These are phyloP conservation scores for Davidsoniella virescens DNA, from an alignment of 2,329 filamentous ascomycete species.

Conservation along the genomic window DNA sequence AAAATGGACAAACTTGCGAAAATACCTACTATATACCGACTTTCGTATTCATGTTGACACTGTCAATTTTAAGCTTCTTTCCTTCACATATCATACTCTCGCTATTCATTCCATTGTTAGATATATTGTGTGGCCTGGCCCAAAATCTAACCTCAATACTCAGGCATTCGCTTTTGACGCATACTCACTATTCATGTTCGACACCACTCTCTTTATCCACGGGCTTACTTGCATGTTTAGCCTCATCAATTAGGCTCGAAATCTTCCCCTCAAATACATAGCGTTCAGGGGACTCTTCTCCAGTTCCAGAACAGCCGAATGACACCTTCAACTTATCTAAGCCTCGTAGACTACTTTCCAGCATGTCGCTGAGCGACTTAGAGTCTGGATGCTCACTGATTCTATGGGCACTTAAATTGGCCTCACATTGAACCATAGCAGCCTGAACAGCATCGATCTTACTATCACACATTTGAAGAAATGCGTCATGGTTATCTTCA, in stretches of 20 bases:
- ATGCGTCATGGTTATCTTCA: conserved; percentile 5
- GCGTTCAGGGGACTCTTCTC: neutral
- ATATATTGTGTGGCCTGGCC: neutral
- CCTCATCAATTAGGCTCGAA: conserved; percentile 5
- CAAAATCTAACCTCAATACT: too few relatives aligned
- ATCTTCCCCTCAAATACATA: conserved; percentile 1
- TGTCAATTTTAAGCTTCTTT: too few relatives aligned
- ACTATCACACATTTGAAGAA: conserved; percentile 4
- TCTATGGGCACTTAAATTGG: too few relatives aligned
- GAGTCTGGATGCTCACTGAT: too few relatives aligned
- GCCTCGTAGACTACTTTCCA: neutral
- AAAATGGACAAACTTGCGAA: too few relatives aligned
- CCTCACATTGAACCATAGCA: too few relatives aligned
- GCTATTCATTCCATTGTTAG: neutral
- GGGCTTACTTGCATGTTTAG: neutral
- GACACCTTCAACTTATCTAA: conserved; percentile 1
- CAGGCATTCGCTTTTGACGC: too few relatives aligned
- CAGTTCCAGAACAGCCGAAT: neutral
- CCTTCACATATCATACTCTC: too few relatives aligned
- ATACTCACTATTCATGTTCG: neutral
- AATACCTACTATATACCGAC: too few relatives aligned
- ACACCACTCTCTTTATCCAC: too few relatives aligned
- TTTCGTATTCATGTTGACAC: too few relatives aligned
- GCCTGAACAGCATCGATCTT: conserved; percentile 1
- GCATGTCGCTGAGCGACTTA: neutral